Base-by-base conservation (phyloP, 2,329 filamentous ascomycete genomes). In the Aspergillus transmontanensis region DNA sequence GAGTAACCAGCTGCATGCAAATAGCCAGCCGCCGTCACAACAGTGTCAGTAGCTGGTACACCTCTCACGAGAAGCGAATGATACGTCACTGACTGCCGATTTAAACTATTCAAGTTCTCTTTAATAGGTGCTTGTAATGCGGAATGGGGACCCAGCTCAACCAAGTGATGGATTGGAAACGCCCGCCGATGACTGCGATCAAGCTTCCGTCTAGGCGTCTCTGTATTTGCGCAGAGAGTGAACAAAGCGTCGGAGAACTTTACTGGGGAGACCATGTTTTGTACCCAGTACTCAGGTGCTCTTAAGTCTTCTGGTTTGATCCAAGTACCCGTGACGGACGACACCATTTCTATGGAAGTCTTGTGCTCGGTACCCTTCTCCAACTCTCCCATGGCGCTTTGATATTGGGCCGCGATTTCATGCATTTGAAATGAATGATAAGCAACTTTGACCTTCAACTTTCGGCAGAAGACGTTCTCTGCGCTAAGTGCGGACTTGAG, bases 131-230 rank as follows among this genome's bases (percentile, higher is more conserved):
- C 71, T 34, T 69, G 68, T 14, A 77, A 59, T 10, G 74, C 72
- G 9, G 69, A 67, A 54, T 77, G 75, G 28, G 75, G 75, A 0
- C 75, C 75, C 23, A 77, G 68, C 41, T 77, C 75, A 34, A 77
- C 48, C 16, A 77, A 43, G 9, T 71, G 57, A 36, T 72, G 66
- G 34, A 53, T 39, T 19, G 28, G 57, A 2, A n/a, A 14, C 26
- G 26, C 48, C 19, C 16, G 30, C 10, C 48, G 48, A 12, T 51
- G 48, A 12, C 48, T 51, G 9, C 19, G 48, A 21, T 51, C 48
- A 51, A 51, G 19, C 19, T 46, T 30, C n/a, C 23, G n/a, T 30
- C 34, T 59, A 30, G 28, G 36, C 34, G 39, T n/a, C 16, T 39
- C 21, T 21, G 30, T 26, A 4, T 59, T 54, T 10, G 39, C n/a